Percentiles rank a stretch among this genome's conserved stretches.
Conservation (phyloP, 2,329 filamentous ascomycete species). For the Hypoxylon sp. region DNA sequence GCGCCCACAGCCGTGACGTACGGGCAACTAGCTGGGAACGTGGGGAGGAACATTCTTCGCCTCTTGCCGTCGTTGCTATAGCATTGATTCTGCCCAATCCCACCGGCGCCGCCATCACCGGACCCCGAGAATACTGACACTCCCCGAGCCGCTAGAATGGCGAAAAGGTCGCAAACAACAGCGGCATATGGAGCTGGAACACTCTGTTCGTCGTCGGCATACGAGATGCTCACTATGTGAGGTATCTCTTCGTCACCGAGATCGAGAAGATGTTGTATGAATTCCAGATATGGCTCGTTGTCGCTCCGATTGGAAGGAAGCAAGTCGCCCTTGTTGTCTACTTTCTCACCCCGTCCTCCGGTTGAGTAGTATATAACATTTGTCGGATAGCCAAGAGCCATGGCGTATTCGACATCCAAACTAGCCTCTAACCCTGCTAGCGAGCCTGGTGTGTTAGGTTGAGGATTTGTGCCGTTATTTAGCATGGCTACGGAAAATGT, state of each 20-base stretch:
- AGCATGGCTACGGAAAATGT: constrained; percentile 60
- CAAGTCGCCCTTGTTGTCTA: constrained; percentile 58
- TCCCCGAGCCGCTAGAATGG: constrained; percentile 73
- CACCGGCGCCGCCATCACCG: constrained; percentile 70
- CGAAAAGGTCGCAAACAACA: constrained; percentile 72
- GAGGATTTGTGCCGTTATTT: constrained; percentile 63
- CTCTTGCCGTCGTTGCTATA: constrained; percentile 68
- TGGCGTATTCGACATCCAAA: constrained; percentile 65
- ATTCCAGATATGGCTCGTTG: constrained; percentile 77
- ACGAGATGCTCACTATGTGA: constrained; percentile 73
- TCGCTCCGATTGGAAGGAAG: constrained; percentile 60
- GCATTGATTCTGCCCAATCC: constrained; percentile 64
- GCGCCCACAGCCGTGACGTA: constrained; percentile 52
- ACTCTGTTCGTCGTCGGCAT: constrained; percentile 75
- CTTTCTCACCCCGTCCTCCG: constrained; percentile 61
- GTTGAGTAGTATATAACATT: constrained; percentile 63
- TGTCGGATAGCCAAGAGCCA: constrained; percentile 62
- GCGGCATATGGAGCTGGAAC: constrained; percentile 71
- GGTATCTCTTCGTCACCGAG: constrained; percentile 69
- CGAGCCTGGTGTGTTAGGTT: constrained; percentile 49
- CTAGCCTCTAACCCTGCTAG: constrained; percentile 62
- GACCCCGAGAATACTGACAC: constrained; percentile 73
- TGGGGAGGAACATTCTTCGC: constrained; percentile 63
- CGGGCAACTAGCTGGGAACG: constrained; percentile 66
- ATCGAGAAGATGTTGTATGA: constrained; percentile 70